A percentile compares a stretch with the other conserved stretches of the same genome.
Conservation (phyloP, 306 rosid genomes). For the Prunus persica region DNA sequence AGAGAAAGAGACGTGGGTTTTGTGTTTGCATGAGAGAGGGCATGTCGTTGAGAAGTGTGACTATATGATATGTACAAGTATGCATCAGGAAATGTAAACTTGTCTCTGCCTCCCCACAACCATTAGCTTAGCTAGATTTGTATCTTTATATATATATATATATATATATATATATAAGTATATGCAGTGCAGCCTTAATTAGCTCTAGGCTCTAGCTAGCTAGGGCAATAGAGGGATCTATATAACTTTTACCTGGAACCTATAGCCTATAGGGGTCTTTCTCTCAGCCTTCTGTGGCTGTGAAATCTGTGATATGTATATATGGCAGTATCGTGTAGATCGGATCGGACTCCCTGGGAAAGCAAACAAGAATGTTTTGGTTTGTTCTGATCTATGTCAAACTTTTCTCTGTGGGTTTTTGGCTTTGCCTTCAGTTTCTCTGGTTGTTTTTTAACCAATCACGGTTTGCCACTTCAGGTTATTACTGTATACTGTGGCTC, state of each 20-base stretch:
- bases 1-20: slow-evolving; percentile 41
- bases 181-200: not conserved
- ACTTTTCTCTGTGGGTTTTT: not conserved
- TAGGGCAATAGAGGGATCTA: not conserved
- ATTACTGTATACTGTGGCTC: not conserved
- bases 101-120: slow-evolving; percentile 9
- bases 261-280: not conserved
- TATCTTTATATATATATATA: too few species aligned
- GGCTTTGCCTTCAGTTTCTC: slow-evolving; percentile 10
- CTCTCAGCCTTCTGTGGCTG: slow-evolving; percentile 28
- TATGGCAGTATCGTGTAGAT: slow-evolving; percentile 38
- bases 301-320: slow-evolving; percentile 14
- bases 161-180: too few species aligned
- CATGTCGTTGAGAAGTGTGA: slow-evolving; percentile 39
- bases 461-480: slow-evolving; percentile 16
- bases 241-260: too few species aligned
- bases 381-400: slow-evolving; percentile 24
- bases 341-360: slow-evolving; percentile 31
- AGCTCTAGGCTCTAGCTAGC: not conserved
- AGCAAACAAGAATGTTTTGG: slow-evolving; percentile 79
- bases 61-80: slow-evolving; percentile 2
- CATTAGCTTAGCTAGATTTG: not conserved
- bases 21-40: slow-evolving; percentile 42
- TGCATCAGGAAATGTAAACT: slow-evolving; percentile 25
- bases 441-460: slow-evolving; percentile 41